Evolutionary conservation across 192 early-diverging fungal genomes (phyloP).

Genomic region (Coemansia sp.): DNA sequence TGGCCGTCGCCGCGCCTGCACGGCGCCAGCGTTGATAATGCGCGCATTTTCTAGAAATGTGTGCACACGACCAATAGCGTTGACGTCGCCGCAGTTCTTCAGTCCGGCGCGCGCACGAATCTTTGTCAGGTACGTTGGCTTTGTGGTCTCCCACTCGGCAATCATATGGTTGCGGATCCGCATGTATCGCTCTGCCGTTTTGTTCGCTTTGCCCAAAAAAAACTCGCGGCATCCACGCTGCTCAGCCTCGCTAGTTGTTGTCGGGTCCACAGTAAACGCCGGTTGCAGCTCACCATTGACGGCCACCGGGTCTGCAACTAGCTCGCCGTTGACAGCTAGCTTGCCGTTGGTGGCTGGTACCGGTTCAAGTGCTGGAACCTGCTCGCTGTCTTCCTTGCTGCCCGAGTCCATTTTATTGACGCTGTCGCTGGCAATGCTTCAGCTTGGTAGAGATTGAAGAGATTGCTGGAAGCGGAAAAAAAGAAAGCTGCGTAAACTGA

Average conservation of each 20-base stretch:
- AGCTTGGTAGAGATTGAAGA: background rate
- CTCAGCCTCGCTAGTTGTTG: constrained; percentile 18
- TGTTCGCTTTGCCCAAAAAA: constrained; percentile 64
- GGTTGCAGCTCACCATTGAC: background rate
- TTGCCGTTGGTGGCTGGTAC: background rate
- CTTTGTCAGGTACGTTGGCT: constrained; percentile 80
- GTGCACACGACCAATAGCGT: constrained; percentile 87
- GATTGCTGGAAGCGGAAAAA: background rate
- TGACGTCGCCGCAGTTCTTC: constrained; percentile 85
- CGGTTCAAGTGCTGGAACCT: background rate
- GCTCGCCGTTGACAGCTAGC: background rate
- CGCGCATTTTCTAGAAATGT: constrained; percentile 73
- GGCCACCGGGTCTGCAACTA: background rate
- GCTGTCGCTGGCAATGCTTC: background rate
- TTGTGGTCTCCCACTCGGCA: constrained; percentile 65
- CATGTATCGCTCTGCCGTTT: constrained; percentile 87
- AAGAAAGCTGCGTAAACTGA: background rate
- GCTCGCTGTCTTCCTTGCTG: background rate
- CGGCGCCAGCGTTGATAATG: constrained; percentile 73
- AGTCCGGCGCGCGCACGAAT: constrained; percentile 71
- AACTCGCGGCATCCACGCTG: constrained; percentile 55
- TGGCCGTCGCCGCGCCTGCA: constrained; percentile 11
- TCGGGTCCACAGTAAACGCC: constrained; percentile 6
- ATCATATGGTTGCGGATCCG: constrained; percentile 87
- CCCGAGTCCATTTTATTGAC: background rate